A percentile compares a stretch with the other conserved stretches of the same genome.
phyloP scores from a whole-genome alignment of 2,329 filamentous ascomycete species.

The Exophiala alcalophila region DNA sequence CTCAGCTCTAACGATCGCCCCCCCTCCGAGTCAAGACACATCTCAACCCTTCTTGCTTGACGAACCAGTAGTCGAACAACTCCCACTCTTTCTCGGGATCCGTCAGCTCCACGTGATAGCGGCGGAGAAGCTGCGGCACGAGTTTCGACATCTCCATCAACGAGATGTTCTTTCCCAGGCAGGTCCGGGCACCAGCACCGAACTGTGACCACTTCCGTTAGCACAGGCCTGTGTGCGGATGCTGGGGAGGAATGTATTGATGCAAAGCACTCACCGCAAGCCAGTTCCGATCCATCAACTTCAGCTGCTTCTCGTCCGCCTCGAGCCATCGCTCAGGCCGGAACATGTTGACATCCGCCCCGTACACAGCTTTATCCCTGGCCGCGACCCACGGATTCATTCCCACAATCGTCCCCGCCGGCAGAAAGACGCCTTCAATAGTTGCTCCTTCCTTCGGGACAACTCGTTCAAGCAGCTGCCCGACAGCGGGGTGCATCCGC shows the following conservation, averaged over 20 bases:
- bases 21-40: conserved; percentile 11
- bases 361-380: conserved; percentile 28
- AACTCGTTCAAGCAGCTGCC: conserved; percentile 45
- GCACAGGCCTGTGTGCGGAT: background rate
- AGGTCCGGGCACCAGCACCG: conserved; percentile 51
- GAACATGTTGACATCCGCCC: conserved; percentile 26
- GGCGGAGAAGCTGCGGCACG: conserved; percentile 27
- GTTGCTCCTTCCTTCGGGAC: conserved; percentile 50
- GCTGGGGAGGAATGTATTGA: no score
- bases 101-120: conserved; percentile 24
- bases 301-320: conserved; percentile 14
- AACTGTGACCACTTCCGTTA: conserved; percentile 36
- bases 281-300: conserved; percentile 34
- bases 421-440: conserved; percentile 33
- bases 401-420: conserved; percentile 27
- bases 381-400: conserved; percentile 33
- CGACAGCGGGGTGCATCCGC: conserved; percentile 30
- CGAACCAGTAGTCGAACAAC: conserved; percentile 48
- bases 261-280: conserved; percentile 29
- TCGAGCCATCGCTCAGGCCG: conserved; percentile 40
- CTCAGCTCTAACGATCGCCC: no score
- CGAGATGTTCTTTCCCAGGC: conserved; percentile 31
- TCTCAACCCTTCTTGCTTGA: conserved; percentile 34
- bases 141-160: conserved; percentile 33
- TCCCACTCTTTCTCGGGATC: conserved; percentile 26